Percentiles rank a stretch among this genome's conserved stretches.
These are phyloP conservation scores for Lactarius deliciosus DNA, from an alignment of 768 basidiomycete species.

Conservation along the genomic window DNA sequence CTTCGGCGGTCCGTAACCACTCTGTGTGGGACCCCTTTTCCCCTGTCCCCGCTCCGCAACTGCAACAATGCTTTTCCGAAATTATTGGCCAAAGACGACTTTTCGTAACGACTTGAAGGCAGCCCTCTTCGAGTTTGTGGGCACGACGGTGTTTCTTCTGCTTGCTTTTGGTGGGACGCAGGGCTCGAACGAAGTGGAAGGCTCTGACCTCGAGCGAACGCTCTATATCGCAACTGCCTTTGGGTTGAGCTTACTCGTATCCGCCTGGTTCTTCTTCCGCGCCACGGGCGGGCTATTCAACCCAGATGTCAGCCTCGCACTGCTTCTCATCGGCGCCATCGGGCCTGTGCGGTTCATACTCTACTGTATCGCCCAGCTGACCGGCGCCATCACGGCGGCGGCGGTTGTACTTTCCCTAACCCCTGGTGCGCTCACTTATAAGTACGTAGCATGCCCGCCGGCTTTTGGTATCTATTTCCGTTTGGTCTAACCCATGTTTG, in stretches of 20 bases:
- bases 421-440: slow-evolving; percentile 52
- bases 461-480: background rate
- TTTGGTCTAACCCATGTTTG: background rate
- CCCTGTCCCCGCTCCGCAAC: background rate
- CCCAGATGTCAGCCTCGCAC: slow-evolving; percentile 58
- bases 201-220: slow-evolving; percentile 39
- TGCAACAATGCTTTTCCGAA: background rate
- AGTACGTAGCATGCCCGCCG: slow-evolving; percentile 40
- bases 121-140: slow-evolving; percentile 56
- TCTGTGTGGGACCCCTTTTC: no score
- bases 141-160: slow-evolving; percentile 62
- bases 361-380: slow-evolving; percentile 60
- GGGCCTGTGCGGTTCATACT: slow-evolving; percentile 55
- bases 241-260: slow-evolving; percentile 60
- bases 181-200: slow-evolving; percentile 44
- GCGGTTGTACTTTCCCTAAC: slow-evolving; percentile 56
- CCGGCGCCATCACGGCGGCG: slow-evolving; percentile 59
- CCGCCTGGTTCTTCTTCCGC: slow-evolving; percentile 68
- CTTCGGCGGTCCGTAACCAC: no score
- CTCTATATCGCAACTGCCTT: slow-evolving; percentile 60
- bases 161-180: slow-evolving; percentile 66
- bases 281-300: slow-evolving; percentile 67
- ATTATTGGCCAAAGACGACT: slow-evolving; percentile 35
- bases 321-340: slow-evolving; percentile 56
- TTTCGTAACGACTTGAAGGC: slow-evolving; percentile 44